Conservation (phyloP, 192 early-diverging fungal genomes). For the Podila epicladia region DNA sequence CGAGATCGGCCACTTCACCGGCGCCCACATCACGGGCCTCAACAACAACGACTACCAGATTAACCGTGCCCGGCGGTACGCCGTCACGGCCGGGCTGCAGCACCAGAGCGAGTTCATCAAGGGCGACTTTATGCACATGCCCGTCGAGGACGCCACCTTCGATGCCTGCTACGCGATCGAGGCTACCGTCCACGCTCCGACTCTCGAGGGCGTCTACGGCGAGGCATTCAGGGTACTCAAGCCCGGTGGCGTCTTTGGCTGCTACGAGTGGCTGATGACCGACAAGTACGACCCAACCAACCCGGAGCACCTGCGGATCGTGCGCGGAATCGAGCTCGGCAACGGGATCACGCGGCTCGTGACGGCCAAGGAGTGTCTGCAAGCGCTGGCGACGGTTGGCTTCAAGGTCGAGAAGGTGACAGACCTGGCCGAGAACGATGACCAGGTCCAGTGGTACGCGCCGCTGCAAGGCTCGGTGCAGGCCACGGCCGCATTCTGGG, state of each 20-base stretch:
- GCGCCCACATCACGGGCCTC: conserved; percentile 90
- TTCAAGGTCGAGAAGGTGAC: conserved; percentile 80
- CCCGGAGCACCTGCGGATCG: conserved; percentile 77
- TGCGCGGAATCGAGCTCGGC: conserved; percentile 87
- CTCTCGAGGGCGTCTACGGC: conserved; percentile 84
- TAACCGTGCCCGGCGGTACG: conserved; percentile 77
- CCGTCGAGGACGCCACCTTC: conserved; percentile 78
- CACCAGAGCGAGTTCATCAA: conserved; percentile 60
- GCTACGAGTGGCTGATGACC: conserved; percentile 97
- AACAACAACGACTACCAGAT: conserved; percentile 98
- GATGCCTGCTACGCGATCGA: conserved; percentile 97
- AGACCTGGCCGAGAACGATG: conserved; percentile 72
- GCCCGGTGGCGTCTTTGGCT: conserved; percentile 90
- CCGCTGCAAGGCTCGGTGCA: conserved; percentile 75
- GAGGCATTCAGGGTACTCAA: conserved; percentile 93
- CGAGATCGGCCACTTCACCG: conserved; percentile 89
- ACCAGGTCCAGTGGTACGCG: conserved; percentile 84
- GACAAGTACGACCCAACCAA: conserved; percentile 86
- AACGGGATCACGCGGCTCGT: conserved; percentile 92
- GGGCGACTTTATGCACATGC: conserved; percentile 91
- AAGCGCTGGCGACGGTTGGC: conserved; percentile 84
- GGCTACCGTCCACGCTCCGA: conserved; percentile 91
- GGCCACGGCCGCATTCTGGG: conserved; percentile 56
- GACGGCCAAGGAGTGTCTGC: conserved; percentile 72
- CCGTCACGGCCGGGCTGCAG: conserved; percentile 73